Evolutionary conservation across 495 filamentous ascomycete species (phyloP).

Genomic region (Hypomontagnella monticulosa): DNA sequence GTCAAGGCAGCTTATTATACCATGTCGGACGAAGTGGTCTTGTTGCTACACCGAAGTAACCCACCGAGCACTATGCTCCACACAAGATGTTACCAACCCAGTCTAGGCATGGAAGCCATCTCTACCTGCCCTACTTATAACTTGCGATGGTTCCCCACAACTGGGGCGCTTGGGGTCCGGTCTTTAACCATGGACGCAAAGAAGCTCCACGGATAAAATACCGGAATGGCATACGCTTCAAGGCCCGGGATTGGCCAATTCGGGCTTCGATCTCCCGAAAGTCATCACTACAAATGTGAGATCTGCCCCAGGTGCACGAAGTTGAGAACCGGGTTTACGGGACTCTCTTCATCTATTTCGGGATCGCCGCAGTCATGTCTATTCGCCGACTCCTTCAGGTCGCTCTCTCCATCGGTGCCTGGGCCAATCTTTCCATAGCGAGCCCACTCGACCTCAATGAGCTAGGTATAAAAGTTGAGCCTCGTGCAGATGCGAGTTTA

Average conservation of each 20-base stretch:
- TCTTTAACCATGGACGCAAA: conserved; percentile 21
- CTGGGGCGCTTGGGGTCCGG: background rate
- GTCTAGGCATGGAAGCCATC: background rate
- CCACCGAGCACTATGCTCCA: background rate
- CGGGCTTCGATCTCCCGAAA: conserved; percentile 36
- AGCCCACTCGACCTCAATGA: conserved; percentile 35
- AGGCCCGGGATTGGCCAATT: conserved; percentile 25
- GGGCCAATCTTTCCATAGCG: conserved; percentile 14
- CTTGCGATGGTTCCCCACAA: conserved; percentile 25
- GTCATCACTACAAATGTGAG: conserved; percentile 31
- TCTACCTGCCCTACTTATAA: background rate
- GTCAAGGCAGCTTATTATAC: too few species aligned
- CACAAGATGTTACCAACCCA: background rate
- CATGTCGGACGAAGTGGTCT: background rate
- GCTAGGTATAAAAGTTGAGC: conserved; percentile 28
- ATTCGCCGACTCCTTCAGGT: conserved; percentile 24
- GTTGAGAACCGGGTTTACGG: conserved; percentile 19
- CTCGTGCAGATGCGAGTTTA: conserved; percentile 52
- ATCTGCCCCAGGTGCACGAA: conserved; percentile 3
- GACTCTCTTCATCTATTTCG: conserved; percentile 8
- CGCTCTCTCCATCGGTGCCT: conserved; percentile 24
- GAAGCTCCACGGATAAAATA: conserved; percentile 24
- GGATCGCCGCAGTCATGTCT: conserved; percentile 27
- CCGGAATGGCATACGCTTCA: conserved; percentile 19
- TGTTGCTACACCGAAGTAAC: background rate